These are phyloP conservation scores for Backusella psychrophila DNA, from an alignment of 192 early-diverging fungal genomes.

Conservation along the genomic window DNA sequence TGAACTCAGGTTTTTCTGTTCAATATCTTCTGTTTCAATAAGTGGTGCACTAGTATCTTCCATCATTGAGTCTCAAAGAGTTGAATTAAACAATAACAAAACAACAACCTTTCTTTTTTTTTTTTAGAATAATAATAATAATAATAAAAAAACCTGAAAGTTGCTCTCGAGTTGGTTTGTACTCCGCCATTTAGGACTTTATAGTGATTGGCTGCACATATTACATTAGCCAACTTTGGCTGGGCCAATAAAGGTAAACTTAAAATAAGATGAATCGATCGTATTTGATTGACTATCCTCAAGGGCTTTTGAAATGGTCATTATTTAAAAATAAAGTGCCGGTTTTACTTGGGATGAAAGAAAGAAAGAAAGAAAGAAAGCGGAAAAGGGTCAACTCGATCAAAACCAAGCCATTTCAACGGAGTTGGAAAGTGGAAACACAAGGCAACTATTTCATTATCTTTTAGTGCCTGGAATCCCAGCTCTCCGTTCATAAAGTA, in stretches of 20 bases:
- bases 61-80: neutral
- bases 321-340: too few species aligned
- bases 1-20: neutral
- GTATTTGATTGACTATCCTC: too few species aligned
- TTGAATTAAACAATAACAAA: conserved; percentile 1
- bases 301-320: too few species aligned
- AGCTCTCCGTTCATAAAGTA: too few species aligned
- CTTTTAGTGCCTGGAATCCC: too few species aligned
- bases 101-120: neutral
- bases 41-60: neutral
- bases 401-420: too few species aligned
- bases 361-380: too few species aligned
- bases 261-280: neutral
- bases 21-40: neutral
- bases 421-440: too few species aligned
- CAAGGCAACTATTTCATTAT: too few species aligned
- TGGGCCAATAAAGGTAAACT: neutral
- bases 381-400: too few species aligned
- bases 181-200: neutral
- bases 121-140: neutral
- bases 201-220: neutral
- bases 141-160: neutral
- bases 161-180: neutral
- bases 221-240: neutral
- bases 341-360: too few species aligned